A percentile compares a stretch with the other conserved stretches of the same genome.
phyloP scores from a whole-genome alignment of 306 rosid species.

The Abrus precatorius region DNA sequence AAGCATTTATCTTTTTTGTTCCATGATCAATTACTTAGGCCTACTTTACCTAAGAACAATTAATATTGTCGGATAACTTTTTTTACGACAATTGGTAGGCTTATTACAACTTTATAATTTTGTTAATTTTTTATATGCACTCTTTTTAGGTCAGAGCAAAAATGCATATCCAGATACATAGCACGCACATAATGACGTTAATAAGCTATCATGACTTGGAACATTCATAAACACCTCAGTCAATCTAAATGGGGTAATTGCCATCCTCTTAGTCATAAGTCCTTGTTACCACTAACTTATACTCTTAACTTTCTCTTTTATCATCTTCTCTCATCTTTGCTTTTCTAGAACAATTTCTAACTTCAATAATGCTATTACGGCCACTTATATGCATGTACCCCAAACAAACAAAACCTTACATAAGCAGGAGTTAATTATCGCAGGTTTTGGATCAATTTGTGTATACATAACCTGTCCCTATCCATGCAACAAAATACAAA shows the following conservation, averaged over 20 bases:
- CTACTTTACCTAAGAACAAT: conserved; percentile 62
- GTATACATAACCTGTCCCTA: too few relatives aligned
- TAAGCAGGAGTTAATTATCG: too few relatives aligned
- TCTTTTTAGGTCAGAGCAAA: conserved; percentile 55
- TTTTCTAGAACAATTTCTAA: too few relatives aligned
- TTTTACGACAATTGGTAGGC: conserved; percentile 48
- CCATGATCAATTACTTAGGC: conserved; percentile 39
- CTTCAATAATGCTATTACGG: too few relatives aligned
- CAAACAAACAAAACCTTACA: too few relatives aligned
- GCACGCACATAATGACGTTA: conserved; percentile 59
- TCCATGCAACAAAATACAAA: too few relatives aligned
- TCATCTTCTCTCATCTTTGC: not conserved
- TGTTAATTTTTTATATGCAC: conserved; percentile 6
- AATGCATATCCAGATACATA: conserved; percentile 51
- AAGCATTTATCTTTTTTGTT: conserved; percentile 28
- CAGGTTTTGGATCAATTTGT: too few relatives aligned
- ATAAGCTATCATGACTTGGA: conserved; percentile 48
- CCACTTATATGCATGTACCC: too few relatives aligned
- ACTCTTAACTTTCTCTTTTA: not conserved
- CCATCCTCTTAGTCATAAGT: conserved; percentile 4
- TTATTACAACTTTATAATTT: conserved; percentile 48
- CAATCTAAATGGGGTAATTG: conserved; percentile 1
- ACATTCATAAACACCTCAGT: conserved; percentile 50
- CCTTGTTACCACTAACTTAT: conserved; percentile 37
- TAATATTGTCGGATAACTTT: conserved; percentile 54